phyloP scores from a whole-genome alignment of 1,139 yeast genomes.

The Suhomyces yuchorum region DNA sequence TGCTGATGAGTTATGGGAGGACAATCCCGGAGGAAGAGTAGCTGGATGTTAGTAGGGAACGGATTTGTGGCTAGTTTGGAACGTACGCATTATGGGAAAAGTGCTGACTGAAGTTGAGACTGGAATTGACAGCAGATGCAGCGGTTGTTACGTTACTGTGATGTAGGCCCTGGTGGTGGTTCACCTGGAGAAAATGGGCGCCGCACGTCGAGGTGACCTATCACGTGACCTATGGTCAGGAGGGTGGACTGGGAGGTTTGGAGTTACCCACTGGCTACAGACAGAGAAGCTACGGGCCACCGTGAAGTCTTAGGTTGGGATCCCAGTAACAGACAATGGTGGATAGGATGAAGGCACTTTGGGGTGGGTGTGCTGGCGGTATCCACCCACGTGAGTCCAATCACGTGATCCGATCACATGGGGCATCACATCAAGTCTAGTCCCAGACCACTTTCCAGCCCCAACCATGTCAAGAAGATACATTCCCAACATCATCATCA shows the following conservation, averaged over 20 bases:
- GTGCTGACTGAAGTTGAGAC: not conserved
- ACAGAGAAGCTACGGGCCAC: too few species aligned
- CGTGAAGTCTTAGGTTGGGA: too few species aligned
- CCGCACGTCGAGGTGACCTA: not conserved
- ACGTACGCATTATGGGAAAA: slow-evolving; percentile 9
- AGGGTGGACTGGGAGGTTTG: too few species aligned
- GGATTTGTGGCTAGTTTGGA: not conserved
- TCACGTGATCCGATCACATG: not conserved
- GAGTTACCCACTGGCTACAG: too few species aligned
- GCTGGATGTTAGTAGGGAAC: slow-evolving; percentile 18
- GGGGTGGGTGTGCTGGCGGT: too few species aligned
- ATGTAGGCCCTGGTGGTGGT: not conserved
- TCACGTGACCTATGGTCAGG: not conserved
- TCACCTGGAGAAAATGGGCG: slow-evolving; percentile 1
- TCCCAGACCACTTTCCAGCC: not conserved
- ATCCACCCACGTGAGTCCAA: not conserved
- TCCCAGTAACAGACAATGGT: too few species aligned
- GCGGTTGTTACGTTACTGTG: not conserved
- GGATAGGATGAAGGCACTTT: too few species aligned
- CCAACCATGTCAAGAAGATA: slow-evolving; percentile 39
- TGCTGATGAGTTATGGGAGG: slow-evolving; percentile 18
- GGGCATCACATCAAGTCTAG: not conserved
- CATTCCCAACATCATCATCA: slow-evolving; percentile 79
- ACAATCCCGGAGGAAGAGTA: slow-evolving; percentile 37
- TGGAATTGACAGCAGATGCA: not conserved